These are phyloP conservation scores for Ormosia semicastrata DNA, from an alignment of 306 rosid genomes.

Conservation along the genomic window DNA sequence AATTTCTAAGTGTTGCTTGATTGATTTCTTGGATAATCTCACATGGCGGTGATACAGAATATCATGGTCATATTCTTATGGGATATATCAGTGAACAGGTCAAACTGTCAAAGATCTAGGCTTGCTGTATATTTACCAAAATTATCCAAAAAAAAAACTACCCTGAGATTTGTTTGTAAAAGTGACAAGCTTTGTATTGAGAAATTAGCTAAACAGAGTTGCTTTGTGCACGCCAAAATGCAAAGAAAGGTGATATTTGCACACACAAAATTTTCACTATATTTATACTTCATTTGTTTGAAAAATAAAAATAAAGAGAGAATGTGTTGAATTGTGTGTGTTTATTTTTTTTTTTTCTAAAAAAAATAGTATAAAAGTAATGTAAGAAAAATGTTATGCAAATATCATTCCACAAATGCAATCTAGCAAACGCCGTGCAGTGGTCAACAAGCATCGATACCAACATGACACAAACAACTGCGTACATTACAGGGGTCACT, in stretches of 20 bases:
- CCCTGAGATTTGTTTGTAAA: neutral
- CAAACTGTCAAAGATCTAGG: conserved; percentile 10
- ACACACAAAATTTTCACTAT: too few species aligned
- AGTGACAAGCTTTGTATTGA: neutral
- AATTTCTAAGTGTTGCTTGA: neutral
- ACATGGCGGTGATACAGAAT: conserved; percentile 30
- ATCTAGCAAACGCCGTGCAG: neutral
- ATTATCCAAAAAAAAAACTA: neutral
- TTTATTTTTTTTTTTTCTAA: too few species aligned
- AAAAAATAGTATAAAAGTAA: neutral
- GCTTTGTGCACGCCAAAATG: neutral
- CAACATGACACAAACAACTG: neutral
- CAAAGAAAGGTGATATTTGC: neutral
- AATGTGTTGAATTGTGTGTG: neutral
- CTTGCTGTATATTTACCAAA: neutral
- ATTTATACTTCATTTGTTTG: too few species aligned
- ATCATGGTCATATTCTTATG: neutral
- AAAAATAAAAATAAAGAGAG: too few species aligned
- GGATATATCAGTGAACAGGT: conserved; percentile 5
- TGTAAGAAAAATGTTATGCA: neutral
- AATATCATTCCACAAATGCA: too few species aligned
- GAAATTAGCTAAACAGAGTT: neutral
- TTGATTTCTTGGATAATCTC: conserved; percentile 27
- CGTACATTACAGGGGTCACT: neutral
- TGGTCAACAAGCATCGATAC: neutral